Evolutionary conservation across 768 basidiomycete genomes (phyloP).

Genomic region (Leccinellum rugosiceps): DNA sequence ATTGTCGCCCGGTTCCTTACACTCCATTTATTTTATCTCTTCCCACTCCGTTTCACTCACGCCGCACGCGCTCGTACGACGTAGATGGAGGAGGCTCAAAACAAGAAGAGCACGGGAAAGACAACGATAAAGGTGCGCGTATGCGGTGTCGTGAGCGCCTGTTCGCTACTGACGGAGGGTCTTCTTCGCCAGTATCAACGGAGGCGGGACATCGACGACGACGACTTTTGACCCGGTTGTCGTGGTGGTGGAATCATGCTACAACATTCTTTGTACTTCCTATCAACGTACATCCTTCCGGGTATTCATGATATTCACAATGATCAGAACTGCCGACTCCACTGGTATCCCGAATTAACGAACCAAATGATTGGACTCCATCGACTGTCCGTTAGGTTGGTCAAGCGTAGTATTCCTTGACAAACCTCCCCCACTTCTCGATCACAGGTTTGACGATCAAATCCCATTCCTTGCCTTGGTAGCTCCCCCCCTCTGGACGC

Average conservation of each 20-base stretch:
- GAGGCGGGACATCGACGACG: conserved; percentile 62
- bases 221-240: conserved; percentile 40
- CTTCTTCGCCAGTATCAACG: conserved; percentile 50
- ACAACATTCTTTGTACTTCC: neutral
- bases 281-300: neutral
- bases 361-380: neutral
- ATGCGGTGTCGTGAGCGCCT: neutral
- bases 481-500: conserved; percentile 48
- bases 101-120: conserved; percentile 48
- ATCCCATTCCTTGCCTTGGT: conserved; percentile 73
- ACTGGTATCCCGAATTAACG: neutral
- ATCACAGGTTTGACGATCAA: conserved; percentile 70
- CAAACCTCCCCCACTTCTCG: conserved; percentile 72
- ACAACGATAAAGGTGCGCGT: conserved; percentile 54
- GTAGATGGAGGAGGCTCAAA: conserved; percentile 56
- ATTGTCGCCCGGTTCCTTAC: too few relatives aligned
- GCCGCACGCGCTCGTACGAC: neutral
- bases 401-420: conserved; percentile 35
- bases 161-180: conserved; percentile 1
- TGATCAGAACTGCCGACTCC: neutral
- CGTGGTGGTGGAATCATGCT: neutral
- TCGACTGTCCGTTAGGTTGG: neutral
- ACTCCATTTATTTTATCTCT: too few relatives aligned
- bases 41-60: conserved; percentile 1
- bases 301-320: neutral